Base-by-base conservation (phyloP, 2,329 filamentous ascomycete species). In the Waltergamsia citrina region DNA sequence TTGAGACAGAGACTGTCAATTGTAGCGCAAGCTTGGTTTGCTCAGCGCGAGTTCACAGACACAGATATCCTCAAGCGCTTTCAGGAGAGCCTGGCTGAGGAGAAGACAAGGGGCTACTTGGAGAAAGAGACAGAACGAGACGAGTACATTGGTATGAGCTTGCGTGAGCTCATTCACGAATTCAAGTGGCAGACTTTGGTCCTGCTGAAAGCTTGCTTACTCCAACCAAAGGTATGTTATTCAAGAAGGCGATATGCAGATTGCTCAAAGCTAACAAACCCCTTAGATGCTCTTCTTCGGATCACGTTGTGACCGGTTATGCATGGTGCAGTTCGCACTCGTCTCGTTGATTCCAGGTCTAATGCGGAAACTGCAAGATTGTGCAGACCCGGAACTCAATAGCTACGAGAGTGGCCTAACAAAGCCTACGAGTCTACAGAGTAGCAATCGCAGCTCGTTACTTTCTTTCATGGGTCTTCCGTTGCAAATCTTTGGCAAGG, bases 281-380 rank as follows among this genome's bases (percentile, higher is more conserved):
- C 28, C 38, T 19, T 18, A 94, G 88, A 96, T 96, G 83, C 78
- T 98, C 35, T 96, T 98, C 64, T 98, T 96, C 50, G 88, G 92
- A 41, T 87, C 90, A n/a, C 79, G 87, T 47, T 96, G 92, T 58
- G 92, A 98, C 59, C 75, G 84, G 43, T 65, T 98, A 45, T 98
- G 92, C 71, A 94, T 96, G 84, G 88, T 94, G 61, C 92, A 98
- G 57, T 98, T 96, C 63, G 92, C 90, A 28, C 73, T 98, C 29
- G 81, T 98, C 46, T 95, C 90, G 34, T 69, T 98, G 50, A 93
- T 98, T 63, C 92, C 92, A 30, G 87, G 88, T 39, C 74, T 98
- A 37, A 79, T 96, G 50, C 78, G 85, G 49, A 86, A 83, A 48
- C 72, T 98, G n/a, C 81, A 93, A 59, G 92, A 98, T 60, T 93